Evolutionary conservation across 208 protist genomes (phyloP), one percentile per base, ranked within the genome.

Genomic region (Leishmania turanica): DNA sequence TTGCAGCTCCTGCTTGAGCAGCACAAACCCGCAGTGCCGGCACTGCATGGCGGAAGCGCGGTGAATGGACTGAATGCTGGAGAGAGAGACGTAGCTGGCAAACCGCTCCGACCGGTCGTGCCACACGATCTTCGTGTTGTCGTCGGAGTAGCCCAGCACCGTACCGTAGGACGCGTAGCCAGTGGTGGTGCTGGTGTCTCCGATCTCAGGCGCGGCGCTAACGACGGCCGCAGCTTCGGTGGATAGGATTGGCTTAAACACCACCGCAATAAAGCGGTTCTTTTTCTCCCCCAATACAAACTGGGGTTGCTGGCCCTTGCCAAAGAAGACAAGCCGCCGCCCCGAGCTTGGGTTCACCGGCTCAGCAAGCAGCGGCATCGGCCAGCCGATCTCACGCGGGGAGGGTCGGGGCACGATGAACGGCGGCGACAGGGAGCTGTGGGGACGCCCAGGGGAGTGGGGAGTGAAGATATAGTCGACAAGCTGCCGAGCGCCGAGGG

Each of bases 121-220:
- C 91, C 93, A 96, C 42, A 95, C 89, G n/a, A 96, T 86, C 68
- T 88, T 84, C 2, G 83, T 90, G 79, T 92, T 82, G 81, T 93
- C 88, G 81, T 94, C 89, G 34, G 89, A 90, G 88, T 94, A 96
- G 37, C 90, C 92, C 1, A 96, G 85, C 17, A 96, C 86, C 27
- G 91, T 94, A 78, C 92, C 92, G 79, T 85, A 94, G 34, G 78
- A 88, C 4, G 85, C 87, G 53, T 84, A 86, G 45, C 71, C 42
- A 24, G 71, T 80, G 11, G 73, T 56, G 8, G 79, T 54, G 21
- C 51, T 76, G 27, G 58, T 37, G 66, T 77, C 56, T 0, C 45
- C 75, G 11, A 56, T 60, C 13, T 40, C 58, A 4, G 82, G 77
- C 2, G 27, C 71, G 17, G 42, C 77, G 15, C 80, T 79, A n/a